These are phyloP conservation scores for Dothidotthia symphoricarpi DNA, from an alignment of 2,329 filamentous ascomycete species.

Conservation along the genomic window DNA sequence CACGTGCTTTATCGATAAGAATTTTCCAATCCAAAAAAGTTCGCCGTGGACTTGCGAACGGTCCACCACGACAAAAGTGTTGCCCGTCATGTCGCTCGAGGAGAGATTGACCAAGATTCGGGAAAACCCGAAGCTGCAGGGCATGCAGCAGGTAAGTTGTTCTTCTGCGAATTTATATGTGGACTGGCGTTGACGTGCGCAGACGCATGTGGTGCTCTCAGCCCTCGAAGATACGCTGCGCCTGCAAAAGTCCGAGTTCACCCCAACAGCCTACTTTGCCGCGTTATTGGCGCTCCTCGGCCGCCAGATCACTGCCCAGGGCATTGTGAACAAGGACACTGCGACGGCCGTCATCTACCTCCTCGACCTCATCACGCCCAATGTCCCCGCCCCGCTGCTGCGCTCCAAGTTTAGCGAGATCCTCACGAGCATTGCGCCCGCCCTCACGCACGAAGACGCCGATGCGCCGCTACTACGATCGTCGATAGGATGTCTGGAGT, in stretches of 20 bases:
- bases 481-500: constrained; percentile 90
- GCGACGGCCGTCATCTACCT: constrained; percentile 89
- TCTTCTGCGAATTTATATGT: too few species aligned
- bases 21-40: constrained; percentile 11
- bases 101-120: constrained; percentile 98
- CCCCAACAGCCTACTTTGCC: constrained; percentile 90
- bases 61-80: constrained; percentile 14
- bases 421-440: constrained; percentile 78
- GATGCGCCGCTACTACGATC: constrained; percentile 84
- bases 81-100: constrained; percentile 60
- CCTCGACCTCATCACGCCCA: constrained; percentile 85
- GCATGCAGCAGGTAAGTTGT: constrained; percentile 81
- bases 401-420: constrained; percentile 95
- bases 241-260: constrained; percentile 79
- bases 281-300: constrained; percentile 86
- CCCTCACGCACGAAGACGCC: constrained; percentile 74
- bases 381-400: constrained; percentile 79
- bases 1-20: constrained; percentile 6
- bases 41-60: constrained; percentile 8
- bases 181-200: constrained; percentile 17
- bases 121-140: constrained; percentile 86
- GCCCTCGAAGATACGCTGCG: constrained; percentile 91
- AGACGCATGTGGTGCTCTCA: constrained; percentile 83
- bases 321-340: constrained; percentile 75
- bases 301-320: constrained; percentile 66